A percentile compares a stretch with the other conserved stretches of the same genome.
Evolutionary conservation across 495 filamentous ascomycete genomes (phyloP).

Genomic region (Neurospora sp.): DNA sequence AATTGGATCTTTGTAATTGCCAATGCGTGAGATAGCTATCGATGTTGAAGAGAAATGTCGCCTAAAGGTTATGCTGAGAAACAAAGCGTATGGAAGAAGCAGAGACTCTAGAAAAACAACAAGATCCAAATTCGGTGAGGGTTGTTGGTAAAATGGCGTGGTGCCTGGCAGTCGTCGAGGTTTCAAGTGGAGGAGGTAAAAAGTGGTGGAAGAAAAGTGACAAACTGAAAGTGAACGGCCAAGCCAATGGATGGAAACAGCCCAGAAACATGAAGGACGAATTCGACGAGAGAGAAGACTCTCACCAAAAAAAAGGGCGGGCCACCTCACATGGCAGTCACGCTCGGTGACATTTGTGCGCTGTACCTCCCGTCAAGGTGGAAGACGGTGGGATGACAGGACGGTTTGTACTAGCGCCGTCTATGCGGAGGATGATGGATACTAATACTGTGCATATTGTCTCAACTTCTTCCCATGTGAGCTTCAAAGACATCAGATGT

Average conservation of each 20-base stretch:
- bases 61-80: background rate
- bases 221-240: background rate
- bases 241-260: background rate
- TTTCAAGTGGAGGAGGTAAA: background rate
- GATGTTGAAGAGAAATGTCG: background rate
- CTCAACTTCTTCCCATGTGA: background rate
- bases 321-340: background rate
- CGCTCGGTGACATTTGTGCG: background rate
- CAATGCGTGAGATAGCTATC: background rate
- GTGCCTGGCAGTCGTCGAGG: slow-evolving; percentile 2
- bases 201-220: background rate
- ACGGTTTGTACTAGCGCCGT: background rate
- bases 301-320: background rate
- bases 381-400: background rate
- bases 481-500: background rate
- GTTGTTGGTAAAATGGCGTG: slow-evolving; percentile 9
- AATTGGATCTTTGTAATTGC: background rate
- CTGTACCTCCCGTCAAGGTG: background rate
- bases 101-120: background rate
- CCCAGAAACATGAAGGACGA: background rate
- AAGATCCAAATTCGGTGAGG: background rate
- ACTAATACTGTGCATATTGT: background rate
- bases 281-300: background rate
- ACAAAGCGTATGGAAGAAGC: background rate
- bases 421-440: background rate